Base-by-base conservation (phyloP, 495 filamentous ascomycete genomes). In the Copromyces sp. region DNA sequence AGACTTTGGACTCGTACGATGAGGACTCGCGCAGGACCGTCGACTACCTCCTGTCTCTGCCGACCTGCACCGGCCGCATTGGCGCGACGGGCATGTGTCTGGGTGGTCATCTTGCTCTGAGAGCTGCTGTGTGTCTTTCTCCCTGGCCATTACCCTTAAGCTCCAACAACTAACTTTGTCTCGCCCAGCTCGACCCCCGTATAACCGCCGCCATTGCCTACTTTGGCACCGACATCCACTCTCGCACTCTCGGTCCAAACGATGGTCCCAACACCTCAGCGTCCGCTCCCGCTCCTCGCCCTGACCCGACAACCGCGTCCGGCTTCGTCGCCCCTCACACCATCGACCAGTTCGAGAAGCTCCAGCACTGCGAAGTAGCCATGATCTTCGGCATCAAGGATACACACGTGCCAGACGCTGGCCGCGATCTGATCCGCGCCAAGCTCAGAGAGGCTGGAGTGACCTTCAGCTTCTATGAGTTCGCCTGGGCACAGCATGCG, bases 61-160 rank as follows among this genome's bases (percentile, higher is more conserved):
- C 86, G 9, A 97, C 93, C 29, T 97, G 94, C 80, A 97, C 90
- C 32, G 94, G 95, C 40, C 87, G 88, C 12, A 89, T 98, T 70
- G 95, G 95, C 53, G 84, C 92, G 3, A 97, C 94, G 9, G 95
- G 95, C 40, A 98, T 98, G 95, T 97, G 95, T 80, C 89, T 98
- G 4, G 95, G 95, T 70, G 95, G 95, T 4, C 95, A 98, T 80
- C 86, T 97, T 32, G 91, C 95, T 47, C 92, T 93, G 75, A 89
- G 95, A 69, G 93, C 92, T 77, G 93, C 90, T 74, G 84, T 84
- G 80, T 9, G 81, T 69, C 24, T 20, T 38, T 9, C 59, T 53
- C 32, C 17, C 4, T 37, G 68, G 9, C 39, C 35, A 69, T 40
- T 16, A 2, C 24, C 32, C 9, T 41, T 41, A 39, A 61, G 61